Evolutionary conservation across 169 alveolate genomes (phyloP), one percentile per base, ranked within the genome.

Genomic region (Eimeria zaria): DNA sequence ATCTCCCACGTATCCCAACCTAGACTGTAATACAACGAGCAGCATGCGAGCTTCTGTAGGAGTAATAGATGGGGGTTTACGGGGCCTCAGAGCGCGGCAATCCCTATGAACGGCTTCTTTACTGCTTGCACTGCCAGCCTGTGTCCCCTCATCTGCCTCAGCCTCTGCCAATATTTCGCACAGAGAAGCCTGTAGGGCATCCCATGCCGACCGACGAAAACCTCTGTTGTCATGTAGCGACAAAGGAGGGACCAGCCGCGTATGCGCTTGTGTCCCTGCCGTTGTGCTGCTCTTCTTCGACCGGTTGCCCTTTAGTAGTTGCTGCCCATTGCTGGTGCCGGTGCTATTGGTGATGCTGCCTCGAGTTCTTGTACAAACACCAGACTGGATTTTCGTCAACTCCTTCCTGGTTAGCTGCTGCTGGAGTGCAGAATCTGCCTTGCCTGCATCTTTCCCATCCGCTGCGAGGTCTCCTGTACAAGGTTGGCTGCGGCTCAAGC

Each of bases 141-240:
- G 62, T 11, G 30, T 18, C 76, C 80, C 89, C 1, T 55, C 89
- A 27, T 73, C 92, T 12, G 69, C 74, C 73, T 69, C 91, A 41
- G 85, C 96, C 94, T 94, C 96, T 20, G 81, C 96, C 64, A 94
- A 44, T 39, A 94, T 64, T 44, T 94, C 96, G 62, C 89, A 78
- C 18, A 84, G 39, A 12, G 91, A 67, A 41, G 33, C 51, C 39
- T 81, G 85, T 9, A 94, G 80, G 20, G 91, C 89, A 53, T 94
- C 96, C 96, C 96, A 94, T 64, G 96, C 96, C 33, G 94, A 81
- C 58, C 93, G 96, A 30, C 96, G 96, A 48, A 81, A 51, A 30
- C 96, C 96, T 11, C 89, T 81, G 67, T 94, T 55, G 22, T 71
- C 64, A 33, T 67, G 91, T 41, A 81, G 67, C 78, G 95, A 88